A percentile compares a stretch with the other conserved stretches of the same genome.
Evolutionary conservation across 2,329 filamentous ascomycete genomes (phyloP).

Genomic region (Xylariaceae sp.): DNA sequence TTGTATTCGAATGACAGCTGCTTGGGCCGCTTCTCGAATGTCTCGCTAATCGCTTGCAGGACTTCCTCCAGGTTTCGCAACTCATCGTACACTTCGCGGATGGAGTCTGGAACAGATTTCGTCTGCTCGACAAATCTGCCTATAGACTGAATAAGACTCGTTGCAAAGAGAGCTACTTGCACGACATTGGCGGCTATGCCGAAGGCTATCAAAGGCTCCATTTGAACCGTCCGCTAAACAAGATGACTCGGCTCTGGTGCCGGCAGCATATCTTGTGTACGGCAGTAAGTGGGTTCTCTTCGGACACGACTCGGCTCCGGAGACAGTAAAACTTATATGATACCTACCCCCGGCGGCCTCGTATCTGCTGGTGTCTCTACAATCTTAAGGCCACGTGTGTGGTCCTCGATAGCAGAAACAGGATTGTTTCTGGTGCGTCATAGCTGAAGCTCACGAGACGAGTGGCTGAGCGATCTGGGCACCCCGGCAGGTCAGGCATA

Average conservation of each 20-base stretch:
- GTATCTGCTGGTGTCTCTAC: no score
- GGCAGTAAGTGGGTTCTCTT: not conserved
- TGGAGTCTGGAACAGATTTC: slow-evolving; percentile 15
- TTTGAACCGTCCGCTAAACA: no score
- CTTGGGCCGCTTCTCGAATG: slow-evolving; percentile 15
- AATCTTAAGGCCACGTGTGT: no score
- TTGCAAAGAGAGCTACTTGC: slow-evolving; percentile 20
- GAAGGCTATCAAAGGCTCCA: not conserved
- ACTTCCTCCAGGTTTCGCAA: slow-evolving; percentile 18
- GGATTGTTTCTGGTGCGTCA: no score
- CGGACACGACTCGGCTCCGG: not conserved
- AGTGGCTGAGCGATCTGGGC: no score
- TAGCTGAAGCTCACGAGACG: no score
- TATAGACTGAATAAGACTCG: slow-evolving; percentile 19
- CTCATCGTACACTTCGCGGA: slow-evolving; percentile 24
- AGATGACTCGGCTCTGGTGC: not conserved
- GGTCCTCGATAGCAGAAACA: no score
- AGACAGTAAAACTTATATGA: not conserved
- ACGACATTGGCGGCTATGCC: slow-evolving; percentile 11
- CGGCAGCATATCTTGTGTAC: not conserved
- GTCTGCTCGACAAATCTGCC: slow-evolving; percentile 23
- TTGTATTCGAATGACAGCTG: slow-evolving; percentile 25
- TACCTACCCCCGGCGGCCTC: no score
- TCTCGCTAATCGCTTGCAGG: slow-evolving; percentile 18
- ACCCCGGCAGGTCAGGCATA: no score